Evolutionary conservation across 140 eudicot species (phyloP), one percentile per base, ranked within the genome.

Genomic region (Oenanthe javanica): DNA sequence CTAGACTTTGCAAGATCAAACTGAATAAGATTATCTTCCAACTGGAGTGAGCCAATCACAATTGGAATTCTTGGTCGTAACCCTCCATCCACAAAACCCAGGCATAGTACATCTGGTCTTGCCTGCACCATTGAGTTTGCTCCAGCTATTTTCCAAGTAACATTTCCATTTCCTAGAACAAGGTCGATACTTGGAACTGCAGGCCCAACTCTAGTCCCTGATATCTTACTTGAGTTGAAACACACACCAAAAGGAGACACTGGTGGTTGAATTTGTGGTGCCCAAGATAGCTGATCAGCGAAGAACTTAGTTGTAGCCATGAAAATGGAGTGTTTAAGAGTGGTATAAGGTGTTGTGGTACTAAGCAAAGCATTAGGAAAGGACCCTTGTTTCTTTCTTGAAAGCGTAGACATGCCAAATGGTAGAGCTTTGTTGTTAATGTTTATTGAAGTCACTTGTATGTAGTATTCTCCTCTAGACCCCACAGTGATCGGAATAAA

Each of bases 81-180:
- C 77, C 88, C 87, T 61, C 89, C 92, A 80, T 86, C 84, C 73
- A 88, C 88, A 69, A 88, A 84, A 4, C 89, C 92, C 46, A 89
- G 78, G 40, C 90, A 89, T 12, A 78, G 64, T 46, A 84, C 77
- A 5, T 81, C 86, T 3, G 83, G 87, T 48, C 84, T 59, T 19
- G 83, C 88, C 43, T 82, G 67, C n/a, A 86, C 88, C 83, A 89
- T 71, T 1, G 88, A 84, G 75, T 86, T 87, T 8, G 83, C 64
- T 19, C 88, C 86, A 14, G 38, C 74, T 4, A 86, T 57, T 23
- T 64, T 80, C 92, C 92, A 89, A 7, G 67, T 74, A 13, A 77
- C 79, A 1, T 86, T 78, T 31, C 72, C 25, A n/a, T 77, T 81
- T 5, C 84, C 83, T 69, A 86, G 36, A 46, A 79, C 85, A 38